Conservation (phyloP, 1,139 yeast species). For the Candida sanyaensis region DNA sequence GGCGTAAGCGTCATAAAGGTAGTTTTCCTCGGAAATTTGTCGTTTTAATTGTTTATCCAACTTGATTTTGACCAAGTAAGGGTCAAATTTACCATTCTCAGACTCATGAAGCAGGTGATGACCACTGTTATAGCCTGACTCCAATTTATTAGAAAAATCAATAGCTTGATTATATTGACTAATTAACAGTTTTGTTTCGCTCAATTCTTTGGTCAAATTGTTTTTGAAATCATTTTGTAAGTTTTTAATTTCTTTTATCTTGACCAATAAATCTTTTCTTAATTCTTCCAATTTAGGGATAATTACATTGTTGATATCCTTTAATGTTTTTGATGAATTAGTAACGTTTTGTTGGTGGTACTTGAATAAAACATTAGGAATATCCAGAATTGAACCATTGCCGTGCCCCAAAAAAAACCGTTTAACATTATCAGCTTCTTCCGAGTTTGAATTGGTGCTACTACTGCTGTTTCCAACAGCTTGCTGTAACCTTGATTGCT, state of each 20-base stretch:
- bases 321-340: constrained; percentile 65
- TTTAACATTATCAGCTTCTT: constrained; percentile 29
- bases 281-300: constrained; percentile 87
- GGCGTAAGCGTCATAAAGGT: constrained; percentile 81
- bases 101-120: constrained; percentile 18
- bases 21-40: constrained; percentile 82
- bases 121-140: constrained; percentile 15
- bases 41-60: constrained; percentile 76
- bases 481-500: constrained; percentile 78
- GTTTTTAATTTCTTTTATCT: constrained; percentile 84
- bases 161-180: constrained; percentile 47
- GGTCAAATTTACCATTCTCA: constrained; percentile 65
- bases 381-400: constrained; percentile 78
- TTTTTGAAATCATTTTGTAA: constrained; percentile 83
- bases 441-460: constrained; percentile 7
- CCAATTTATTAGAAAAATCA: constrained; percentile 38
- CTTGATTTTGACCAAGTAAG: constrained; percentile 70
- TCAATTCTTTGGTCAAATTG: constrained; percentile 66
- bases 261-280: constrained; percentile 76
- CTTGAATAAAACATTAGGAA: constrained; percentile 72
- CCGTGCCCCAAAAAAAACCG: constrained; percentile 72
- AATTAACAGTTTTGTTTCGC: constrained; percentile 58
- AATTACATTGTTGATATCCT: constrained; percentile 66
- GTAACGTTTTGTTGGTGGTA: constrained; percentile 75
- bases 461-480: constrained; percentile 48